These are phyloP conservation scores for Phytopythium aichiense DNA, from an alignment of 352 stramenopile genomes.

Conservation along the genomic window DNA sequence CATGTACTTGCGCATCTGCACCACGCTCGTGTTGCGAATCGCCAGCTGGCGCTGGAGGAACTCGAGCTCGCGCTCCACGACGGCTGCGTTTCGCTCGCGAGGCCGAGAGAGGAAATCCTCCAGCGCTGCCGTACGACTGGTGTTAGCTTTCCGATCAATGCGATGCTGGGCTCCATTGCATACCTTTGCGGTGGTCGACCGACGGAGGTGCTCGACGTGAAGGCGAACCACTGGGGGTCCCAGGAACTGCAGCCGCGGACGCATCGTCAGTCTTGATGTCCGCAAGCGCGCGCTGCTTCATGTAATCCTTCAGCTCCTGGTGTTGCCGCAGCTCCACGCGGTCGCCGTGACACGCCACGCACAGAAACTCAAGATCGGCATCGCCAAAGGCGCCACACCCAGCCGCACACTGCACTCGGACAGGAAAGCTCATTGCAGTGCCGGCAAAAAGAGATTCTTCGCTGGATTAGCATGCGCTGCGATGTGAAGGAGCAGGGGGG, in stretches of 20 bases:
- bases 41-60: slow-evolving; percentile 57
- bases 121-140: slow-evolving; percentile 18
- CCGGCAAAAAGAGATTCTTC: background rate
- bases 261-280: background rate
- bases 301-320: slow-evolving; percentile 33
- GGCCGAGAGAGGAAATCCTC: slow-evolving; percentile 35
- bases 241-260: background rate
- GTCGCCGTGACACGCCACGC: slow-evolving; percentile 62
- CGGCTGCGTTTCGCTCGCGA: slow-evolving; percentile 32
- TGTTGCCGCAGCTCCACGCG: slow-evolving; percentile 39
- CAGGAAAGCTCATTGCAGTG: slow-evolving; percentile 38
- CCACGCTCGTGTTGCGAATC: slow-evolving; percentile 52
- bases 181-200: slow-evolving; percentile 53
- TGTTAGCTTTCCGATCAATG: background rate
- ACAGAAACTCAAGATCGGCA: slow-evolving; percentile 54
- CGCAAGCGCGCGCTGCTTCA: slow-evolving; percentile 8
- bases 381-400: slow-evolving; percentile 60
- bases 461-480: background rate
- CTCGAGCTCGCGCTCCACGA: slow-evolving; percentile 43
- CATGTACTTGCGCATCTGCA: slow-evolving; percentile 68
- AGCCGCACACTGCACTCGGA: slow-evolving; percentile 41
- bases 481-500: background rate
- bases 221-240: background rate
- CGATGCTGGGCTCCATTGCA: too few relatives aligned
- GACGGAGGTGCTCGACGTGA: slow-evolving; percentile 32